phyloP scores from a whole-genome alignment of 2,329 filamentous ascomycete genomes.

The Furcasterigmium sp. region DNA sequence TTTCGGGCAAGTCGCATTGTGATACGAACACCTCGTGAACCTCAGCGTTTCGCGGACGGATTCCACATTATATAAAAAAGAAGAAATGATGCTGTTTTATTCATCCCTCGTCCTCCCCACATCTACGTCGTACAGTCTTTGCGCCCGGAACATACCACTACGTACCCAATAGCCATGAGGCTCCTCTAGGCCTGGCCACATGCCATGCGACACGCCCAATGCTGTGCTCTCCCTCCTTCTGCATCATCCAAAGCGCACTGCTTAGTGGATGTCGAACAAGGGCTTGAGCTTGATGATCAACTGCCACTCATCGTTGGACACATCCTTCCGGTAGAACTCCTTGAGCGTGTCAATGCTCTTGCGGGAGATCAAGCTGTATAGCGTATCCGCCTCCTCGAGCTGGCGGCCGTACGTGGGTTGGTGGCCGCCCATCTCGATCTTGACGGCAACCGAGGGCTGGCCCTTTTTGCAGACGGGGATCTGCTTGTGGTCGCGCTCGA shows the following conservation, averaged over 20 bases:
- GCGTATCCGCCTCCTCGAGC: conserved; percentile 80
- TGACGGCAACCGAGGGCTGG: conserved; percentile 94
- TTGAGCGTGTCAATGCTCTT: conserved; percentile 91
- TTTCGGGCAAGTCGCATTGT: too few species aligned
- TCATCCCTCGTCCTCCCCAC: too few species aligned
- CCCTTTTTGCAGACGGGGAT: conserved; percentile 90
- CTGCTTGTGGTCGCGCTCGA: conserved; percentile 97
- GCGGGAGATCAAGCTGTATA: conserved; percentile 86
- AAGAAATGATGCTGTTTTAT: too few species aligned
- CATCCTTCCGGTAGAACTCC: conserved; percentile 86
- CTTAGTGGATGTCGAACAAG: conserved; percentile 78
- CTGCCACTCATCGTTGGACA: conserved; percentile 88
- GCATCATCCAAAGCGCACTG: not conserved
- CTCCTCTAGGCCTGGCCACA: too few species aligned
- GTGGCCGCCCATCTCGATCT: conserved; percentile 88
- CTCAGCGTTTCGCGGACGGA: too few species aligned
- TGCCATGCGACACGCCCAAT: too few species aligned
- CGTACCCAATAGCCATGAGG: too few species aligned
- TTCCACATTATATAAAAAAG: too few species aligned
- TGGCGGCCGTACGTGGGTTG: conserved; percentile 95
- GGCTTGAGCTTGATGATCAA: conserved; percentile 95
- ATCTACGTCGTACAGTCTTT: too few species aligned
- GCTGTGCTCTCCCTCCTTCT: too few species aligned
- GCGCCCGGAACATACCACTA: too few species aligned
- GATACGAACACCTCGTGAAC: too few species aligned